Conservation (phyloP, 805 yeast genomes). For the Groenewaldozyma tartarivorans region DNA sequence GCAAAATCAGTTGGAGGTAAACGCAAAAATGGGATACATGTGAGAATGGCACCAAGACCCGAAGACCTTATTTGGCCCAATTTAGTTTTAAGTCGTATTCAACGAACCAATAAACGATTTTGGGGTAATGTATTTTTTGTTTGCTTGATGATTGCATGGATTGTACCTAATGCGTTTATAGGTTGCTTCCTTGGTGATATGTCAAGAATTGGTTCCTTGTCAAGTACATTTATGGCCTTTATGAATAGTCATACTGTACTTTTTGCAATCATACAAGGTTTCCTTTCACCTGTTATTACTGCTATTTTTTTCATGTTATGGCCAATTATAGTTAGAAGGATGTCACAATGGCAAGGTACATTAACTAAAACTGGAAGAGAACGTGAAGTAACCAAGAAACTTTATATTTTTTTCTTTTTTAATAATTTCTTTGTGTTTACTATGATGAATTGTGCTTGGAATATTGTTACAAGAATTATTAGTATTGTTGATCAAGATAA, state of each 20-base stretch:
- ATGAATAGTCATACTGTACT: constrained; percentile 20
- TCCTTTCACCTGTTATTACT: constrained; percentile 29
- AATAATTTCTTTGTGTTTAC: constrained; percentile 31
- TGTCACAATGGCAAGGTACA: constrained; percentile 30
- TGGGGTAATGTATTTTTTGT: constrained; percentile 26
- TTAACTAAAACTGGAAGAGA: constrained; percentile 30
- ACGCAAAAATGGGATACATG: constrained; percentile 11
- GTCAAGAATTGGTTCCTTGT: constrained; percentile 28
- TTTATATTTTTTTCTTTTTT: constrained; percentile 30
- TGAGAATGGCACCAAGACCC: constrained; percentile 27
- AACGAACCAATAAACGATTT: constrained; percentile 24
- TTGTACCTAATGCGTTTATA: constrained; percentile 32
- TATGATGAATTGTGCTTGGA: constrained; percentile 31
- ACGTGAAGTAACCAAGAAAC: constrained; percentile 28
- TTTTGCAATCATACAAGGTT: constrained; percentile 30
- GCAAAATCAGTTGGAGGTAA: constrained; percentile 11
- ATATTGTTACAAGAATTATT: constrained; percentile 25
- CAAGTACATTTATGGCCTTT: constrained; percentile 26
- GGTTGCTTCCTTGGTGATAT: constrained; percentile 31
- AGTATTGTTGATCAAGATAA: constrained; percentile 4
- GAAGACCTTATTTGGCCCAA: constrained; percentile 30
- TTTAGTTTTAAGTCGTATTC: constrained; percentile 19
- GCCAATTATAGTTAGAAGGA: constrained; percentile 28
- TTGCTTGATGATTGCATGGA: constrained; percentile 26
- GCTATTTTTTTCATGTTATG: constrained; percentile 26